Evolutionary conservation across 1,284 basidiomycete species (phyloP), one percentile per base, ranked within the genome.

Genomic region (Singerocomus rubriflavus): DNA sequence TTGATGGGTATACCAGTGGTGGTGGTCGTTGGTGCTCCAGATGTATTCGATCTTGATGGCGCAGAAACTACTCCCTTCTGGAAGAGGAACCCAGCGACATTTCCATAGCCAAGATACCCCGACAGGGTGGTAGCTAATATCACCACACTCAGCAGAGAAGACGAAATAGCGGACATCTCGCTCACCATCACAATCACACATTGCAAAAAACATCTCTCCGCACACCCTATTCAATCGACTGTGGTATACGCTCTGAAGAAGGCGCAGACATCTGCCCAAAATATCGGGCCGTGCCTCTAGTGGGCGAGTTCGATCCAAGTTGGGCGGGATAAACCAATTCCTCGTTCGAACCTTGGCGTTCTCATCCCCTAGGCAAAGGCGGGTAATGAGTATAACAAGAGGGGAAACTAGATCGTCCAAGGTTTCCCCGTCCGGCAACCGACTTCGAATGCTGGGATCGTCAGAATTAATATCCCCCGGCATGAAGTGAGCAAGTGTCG

Each of bases 31-130:
- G 73, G 66, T 21, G 64, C 60, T 11, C 58, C 50, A 0, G 53
- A 52, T 6, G 43, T 37, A 17, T 31, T 40, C 10, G 69, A 54
- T 8, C 57, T 64, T 5, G 70, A 57, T 1, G 80, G 78, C 0
- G 84, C 81, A 45, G 75, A 81, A 58, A 89, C 76, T 56, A 96
- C 78, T 12, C 92, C 92, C 63, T 92, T 93, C 62, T 90, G 84
- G 73, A 93, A 94, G 27, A 98, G 76, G 73, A 91, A 88, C 1
- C 94, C 94, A 0, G 93, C 91, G 30, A 93, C 91, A 62, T 93
- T 93, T 21, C 94, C 94, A 58, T 97, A 96, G 4, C 93, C 93
- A 42, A 95, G 80, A 46, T 88, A 82, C 6, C 82, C 76, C 7
- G 83, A 82, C 8, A 96, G 73, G 0, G 73, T 78, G 13, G 78